These are phyloP conservation scores for Cordyceps fumosorosea DNA, from an alignment of 2,329 filamentous ascomycete species.

Conservation along the genomic window DNA sequence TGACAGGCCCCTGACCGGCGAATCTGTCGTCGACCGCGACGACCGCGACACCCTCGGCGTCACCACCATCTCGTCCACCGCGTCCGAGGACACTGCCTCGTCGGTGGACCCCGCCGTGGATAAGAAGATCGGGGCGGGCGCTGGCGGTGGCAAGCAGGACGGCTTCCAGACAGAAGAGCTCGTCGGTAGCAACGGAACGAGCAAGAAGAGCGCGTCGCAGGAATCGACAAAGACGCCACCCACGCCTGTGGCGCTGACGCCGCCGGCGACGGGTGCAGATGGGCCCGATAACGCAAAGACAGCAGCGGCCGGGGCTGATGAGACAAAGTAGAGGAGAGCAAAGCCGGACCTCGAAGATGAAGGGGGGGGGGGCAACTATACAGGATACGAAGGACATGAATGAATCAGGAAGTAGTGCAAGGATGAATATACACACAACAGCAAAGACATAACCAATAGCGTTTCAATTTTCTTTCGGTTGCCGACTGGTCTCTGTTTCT, in stretches of 20 bases:
- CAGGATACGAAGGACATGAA: background rate
- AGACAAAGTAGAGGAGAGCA: background rate
- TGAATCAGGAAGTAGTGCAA: background rate
- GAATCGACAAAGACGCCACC: background rate
- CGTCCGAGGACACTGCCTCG: background rate
- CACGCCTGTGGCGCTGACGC: background rate
- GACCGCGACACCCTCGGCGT: slow-evolving; percentile 1
- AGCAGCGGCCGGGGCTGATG: background rate
- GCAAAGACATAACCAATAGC: background rate
- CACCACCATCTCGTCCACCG: slow-evolving; percentile 7
- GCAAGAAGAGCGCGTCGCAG: background rate
- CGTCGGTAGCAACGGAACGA: background rate
- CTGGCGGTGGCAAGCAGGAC: background rate
- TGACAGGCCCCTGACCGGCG: slow-evolving; percentile 16
- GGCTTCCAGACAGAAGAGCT: slow-evolving; percentile 12
- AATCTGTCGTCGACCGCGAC: slow-evolving; percentile 7
- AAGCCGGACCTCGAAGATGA: background rate
- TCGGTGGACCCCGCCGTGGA: background rate
- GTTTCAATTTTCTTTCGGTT: background rate
- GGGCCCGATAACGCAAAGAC: background rate
- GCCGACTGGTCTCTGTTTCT: no score
- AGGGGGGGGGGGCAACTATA: background rate
- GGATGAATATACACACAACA: background rate
- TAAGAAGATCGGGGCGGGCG: background rate
- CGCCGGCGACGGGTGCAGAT: background rate